phyloP scores from a whole-genome alignment of 768 basidiomycete genomes.

The Mycena epipterygia region DNA sequence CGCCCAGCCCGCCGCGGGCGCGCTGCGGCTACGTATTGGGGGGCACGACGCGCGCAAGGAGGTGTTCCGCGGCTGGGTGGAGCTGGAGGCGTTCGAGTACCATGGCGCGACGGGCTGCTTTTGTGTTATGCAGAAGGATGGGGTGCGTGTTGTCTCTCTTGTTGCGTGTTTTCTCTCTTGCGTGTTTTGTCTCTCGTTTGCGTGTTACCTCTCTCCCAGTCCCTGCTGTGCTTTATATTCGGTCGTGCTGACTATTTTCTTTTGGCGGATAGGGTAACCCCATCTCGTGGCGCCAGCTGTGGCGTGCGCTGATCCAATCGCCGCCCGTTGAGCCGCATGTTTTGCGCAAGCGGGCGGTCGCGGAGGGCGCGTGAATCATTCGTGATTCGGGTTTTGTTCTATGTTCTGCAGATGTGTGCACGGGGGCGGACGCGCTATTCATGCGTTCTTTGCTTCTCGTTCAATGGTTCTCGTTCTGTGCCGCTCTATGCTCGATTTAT shows the following conservation, averaged over 20 bases:
- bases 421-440: too few relatives aligned
- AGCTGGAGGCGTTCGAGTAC: constrained; percentile 73
- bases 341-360: constrained; percentile 35
- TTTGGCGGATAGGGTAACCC: constrained; percentile 83
- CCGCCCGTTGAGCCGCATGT: constrained; percentile 72
- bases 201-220: constrained; percentile 2
- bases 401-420: too few relatives aligned
- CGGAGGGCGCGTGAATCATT: too few relatives aligned
- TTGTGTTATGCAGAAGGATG: constrained; percentile 78
- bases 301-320: constrained; percentile 73
- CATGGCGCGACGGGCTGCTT: constrained; percentile 68
- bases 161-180: constrained; percentile 46
- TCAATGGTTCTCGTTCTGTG: too few relatives aligned
- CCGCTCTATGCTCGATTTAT: too few relatives aligned
- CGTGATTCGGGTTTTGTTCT: too few relatives aligned
- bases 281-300: constrained; percentile 82
- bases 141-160: constrained; percentile 55
- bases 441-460: too few relatives aligned
- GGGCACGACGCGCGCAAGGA: constrained; percentile 76
- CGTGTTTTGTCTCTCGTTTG: neutral
- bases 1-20: constrained; percentile 41
- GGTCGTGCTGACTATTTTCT: too few relatives aligned
- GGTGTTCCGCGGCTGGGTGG: constrained; percentile 81
- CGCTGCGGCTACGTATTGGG: constrained; percentile 69
- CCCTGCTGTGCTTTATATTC: too few relatives aligned